phyloP scores from a whole-genome alignment of 139 green algal genomes.

The Haematococcus sp. region DNA sequence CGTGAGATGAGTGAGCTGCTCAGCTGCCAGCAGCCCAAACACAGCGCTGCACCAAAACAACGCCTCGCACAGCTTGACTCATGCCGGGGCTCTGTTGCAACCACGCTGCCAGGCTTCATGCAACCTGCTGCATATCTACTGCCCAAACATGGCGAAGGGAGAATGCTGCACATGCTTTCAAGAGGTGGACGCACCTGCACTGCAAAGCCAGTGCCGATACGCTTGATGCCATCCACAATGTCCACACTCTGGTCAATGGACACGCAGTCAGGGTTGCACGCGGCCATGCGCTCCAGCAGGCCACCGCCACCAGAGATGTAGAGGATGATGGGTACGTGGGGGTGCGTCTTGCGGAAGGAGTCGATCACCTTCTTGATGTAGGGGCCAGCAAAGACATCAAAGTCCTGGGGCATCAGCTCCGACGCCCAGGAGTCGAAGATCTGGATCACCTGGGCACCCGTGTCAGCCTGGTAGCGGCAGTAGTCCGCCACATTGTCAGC shows the following conservation, averaged over 20 bases:
- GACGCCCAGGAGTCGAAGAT: constrained; percentile 96
- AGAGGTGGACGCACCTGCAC: constrained; percentile 57
- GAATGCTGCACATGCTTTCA: too few species aligned
- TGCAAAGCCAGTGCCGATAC: constrained; percentile 75
- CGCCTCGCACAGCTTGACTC: too few species aligned
- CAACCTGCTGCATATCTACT: not conserved
- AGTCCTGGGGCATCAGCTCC: constrained; percentile 84
- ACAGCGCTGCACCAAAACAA: too few species aligned
- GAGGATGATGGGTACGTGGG: constrained; percentile 90
- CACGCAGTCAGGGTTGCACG: constrained; percentile 78
- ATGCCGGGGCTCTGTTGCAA: not conserved
- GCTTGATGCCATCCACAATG: constrained; percentile 78
- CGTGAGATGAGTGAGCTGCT: too few species aligned
- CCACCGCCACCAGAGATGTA: constrained; percentile 86
- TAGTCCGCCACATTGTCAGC: constrained; percentile 88
- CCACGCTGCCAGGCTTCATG: not conserved
- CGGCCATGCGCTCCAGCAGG: constrained; percentile 92
- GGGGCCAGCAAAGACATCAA: constrained; percentile 84
- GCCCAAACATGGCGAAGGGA: too few species aligned
- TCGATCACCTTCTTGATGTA: constrained; percentile 78
- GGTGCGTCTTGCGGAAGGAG: constrained; percentile 55
- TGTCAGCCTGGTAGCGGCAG: constrained; percentile 85
- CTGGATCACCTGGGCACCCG: constrained; percentile 84
- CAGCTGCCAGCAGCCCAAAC: too few species aligned
- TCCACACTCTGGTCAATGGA: constrained; percentile 87